Percentiles rank a stretch among this genome's conserved stretches.
Evolutionary conservation across 495 filamentous ascomycete genomes (phyloP).

Genomic region (Bombardia bombarda): DNA sequence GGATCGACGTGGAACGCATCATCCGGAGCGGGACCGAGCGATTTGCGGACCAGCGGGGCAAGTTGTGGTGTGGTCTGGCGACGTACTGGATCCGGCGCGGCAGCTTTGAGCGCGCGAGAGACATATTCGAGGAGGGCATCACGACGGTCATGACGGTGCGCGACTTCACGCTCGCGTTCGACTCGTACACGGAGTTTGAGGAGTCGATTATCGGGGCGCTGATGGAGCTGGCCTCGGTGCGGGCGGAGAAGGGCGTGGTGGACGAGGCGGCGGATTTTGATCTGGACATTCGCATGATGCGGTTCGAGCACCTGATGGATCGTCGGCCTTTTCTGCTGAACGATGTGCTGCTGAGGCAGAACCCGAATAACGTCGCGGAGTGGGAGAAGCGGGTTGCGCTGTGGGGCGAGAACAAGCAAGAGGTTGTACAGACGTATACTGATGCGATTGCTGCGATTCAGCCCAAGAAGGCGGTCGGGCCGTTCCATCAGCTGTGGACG

Average conservation of each 20-base stretch:
- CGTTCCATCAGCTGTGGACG: constrained; percentile 91
- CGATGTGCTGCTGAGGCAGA: constrained; percentile 90
- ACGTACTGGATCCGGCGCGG: constrained; percentile 95
- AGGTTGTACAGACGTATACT: constrained; percentile 92
- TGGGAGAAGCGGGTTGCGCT: constrained; percentile 95
- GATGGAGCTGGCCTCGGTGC: constrained; percentile 78
- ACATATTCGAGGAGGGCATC: constrained; percentile 94
- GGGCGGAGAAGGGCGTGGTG: constrained; percentile 71
- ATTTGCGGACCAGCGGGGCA: constrained; percentile 91
- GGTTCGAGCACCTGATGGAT: constrained; percentile 98
- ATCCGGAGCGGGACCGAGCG: constrained; percentile 87
- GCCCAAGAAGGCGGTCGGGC: constrained; percentile 90
- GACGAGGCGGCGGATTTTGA: constrained; percentile 91
- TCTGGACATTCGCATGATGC: constrained; percentile 93
- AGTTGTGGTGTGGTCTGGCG: constrained; percentile 91
- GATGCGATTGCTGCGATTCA: constrained; percentile 87
- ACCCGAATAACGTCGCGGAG: constrained; percentile 92
- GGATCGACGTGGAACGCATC: constrained; percentile 89
- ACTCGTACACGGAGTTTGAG: constrained; percentile 94
- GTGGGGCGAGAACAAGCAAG: constrained; percentile 88
- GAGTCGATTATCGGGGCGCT: constrained; percentile 87
- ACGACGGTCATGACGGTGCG: constrained; percentile 99
- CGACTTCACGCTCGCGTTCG: constrained; percentile 94
- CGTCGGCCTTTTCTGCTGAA: constrained; percentile 93
- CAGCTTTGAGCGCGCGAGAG: constrained; percentile 80